Evolutionary conservation across 306 rosid genomes (phyloP).

Genomic region (Acmispon strigosus): DNA sequence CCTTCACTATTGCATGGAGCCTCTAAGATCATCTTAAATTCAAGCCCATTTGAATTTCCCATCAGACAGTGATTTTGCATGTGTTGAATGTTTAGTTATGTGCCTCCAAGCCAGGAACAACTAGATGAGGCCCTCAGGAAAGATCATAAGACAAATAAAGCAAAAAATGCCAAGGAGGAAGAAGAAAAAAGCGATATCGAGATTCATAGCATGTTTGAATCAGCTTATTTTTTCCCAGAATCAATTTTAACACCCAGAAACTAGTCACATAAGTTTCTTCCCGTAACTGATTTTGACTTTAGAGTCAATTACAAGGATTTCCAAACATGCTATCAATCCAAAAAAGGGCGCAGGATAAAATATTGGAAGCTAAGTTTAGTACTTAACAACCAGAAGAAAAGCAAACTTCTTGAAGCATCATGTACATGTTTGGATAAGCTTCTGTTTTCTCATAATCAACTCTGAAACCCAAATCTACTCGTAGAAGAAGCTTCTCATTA

Average conservation of each 20-base stretch:
- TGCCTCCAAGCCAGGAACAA: not conserved
- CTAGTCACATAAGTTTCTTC: too few relatives aligned
- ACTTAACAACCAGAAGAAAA: not conserved
- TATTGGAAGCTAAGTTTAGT: not conserved
- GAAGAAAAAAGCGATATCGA: not conserved
- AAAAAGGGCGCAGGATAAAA: not conserved
- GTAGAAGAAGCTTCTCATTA: too few relatives aligned
- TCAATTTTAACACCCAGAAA: too few relatives aligned
- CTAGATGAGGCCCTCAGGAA: not conserved
- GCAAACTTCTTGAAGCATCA: not conserved
- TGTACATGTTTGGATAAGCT: too few relatives aligned
- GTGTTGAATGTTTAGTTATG: not conserved
- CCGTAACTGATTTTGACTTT: too few relatives aligned
- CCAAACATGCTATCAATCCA: not conserved
- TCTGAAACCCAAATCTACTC: too few relatives aligned
- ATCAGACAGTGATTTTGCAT: not conserved
- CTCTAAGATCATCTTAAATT: not conserved
- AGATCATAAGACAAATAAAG: not conserved
- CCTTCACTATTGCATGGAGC: slow-evolving; percentile 9
- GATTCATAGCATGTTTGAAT: too few relatives aligned
- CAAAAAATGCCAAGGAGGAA: not conserved
- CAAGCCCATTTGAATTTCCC: not conserved
- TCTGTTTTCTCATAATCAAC: too few relatives aligned
- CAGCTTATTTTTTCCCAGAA: too few relatives aligned
- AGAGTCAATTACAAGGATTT: too few relatives aligned